Conservation (phyloP, 2,329 filamentous ascomycete genomes). For the Alternaria solani region DNA sequence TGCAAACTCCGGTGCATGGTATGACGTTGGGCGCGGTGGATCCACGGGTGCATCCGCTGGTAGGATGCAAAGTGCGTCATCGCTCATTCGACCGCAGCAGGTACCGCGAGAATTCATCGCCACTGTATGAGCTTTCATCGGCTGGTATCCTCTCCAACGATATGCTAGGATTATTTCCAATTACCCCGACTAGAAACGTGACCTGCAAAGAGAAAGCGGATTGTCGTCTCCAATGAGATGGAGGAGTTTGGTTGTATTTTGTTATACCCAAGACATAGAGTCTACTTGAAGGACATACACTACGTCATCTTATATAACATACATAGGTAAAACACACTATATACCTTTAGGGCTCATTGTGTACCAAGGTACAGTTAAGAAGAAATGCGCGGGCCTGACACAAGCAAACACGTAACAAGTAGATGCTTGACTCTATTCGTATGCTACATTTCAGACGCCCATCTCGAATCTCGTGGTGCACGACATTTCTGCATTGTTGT, state of each 20-base stretch:
- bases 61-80: constrained; percentile 14
- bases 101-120: background rate
- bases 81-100: background rate
- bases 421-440: background rate
- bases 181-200: background rate
- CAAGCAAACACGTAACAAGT: background rate
- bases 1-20: background rate
- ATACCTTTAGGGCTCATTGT: no score
- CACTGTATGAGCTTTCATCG: background rate
- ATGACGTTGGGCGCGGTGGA: constrained; percentile 12
- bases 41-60: background rate
- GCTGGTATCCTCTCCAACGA: background rate
- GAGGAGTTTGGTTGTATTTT: no score
- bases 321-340: no score
- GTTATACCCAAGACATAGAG: no score
- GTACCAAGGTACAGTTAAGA: no score
- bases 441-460: background rate
- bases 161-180: background rate
- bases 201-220: background rate
- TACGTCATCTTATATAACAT: no score
- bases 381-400: background rate
- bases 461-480: background rate
- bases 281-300: no score
- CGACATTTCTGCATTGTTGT: background rate
- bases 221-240: background rate